Conservation (phyloP, 116 monocot genomes). For the Phalaenopsis hybrid region DNA sequence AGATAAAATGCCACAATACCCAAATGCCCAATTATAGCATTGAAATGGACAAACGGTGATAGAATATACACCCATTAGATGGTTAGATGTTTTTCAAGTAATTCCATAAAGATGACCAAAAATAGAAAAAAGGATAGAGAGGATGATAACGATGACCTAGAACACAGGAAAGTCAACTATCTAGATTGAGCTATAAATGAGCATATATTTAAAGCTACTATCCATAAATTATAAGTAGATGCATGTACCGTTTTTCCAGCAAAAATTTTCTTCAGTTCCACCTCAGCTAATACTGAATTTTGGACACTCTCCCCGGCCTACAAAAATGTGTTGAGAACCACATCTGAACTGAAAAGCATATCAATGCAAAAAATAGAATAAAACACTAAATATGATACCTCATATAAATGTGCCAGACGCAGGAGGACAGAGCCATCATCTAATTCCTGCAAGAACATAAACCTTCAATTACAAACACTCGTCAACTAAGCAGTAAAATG, state of each 20-base stretch:
- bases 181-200: neutral
- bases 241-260: slow-evolving; percentile 33
- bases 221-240: neutral
- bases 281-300: slow-evolving; percentile 52
- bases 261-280: slow-evolving; percentile 65
- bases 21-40: neutral
- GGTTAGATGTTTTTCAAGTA: neutral
- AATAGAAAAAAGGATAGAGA: neutral
- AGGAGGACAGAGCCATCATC: slow-evolving; percentile 61
- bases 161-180: neutral
- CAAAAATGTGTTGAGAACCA: neutral
- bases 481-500: neutral
- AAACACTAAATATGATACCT: slow-evolving; percentile 29
- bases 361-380: neutral
- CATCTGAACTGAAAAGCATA: neutral
- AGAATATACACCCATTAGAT: neutral
- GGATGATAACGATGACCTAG: neutral
- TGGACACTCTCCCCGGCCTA: slow-evolving; percentile 58
- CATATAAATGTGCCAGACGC: slow-evolving; percentile 70
- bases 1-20: no score
- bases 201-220: neutral
- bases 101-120: neutral
- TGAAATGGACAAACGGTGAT: neutral
- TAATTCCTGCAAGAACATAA: slow-evolving; percentile 41
- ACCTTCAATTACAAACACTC: slow-evolving; percentile 7